Conservation (phyloP, 169 alveolate genomes). For the Plasmodium knowlesi region DNA sequence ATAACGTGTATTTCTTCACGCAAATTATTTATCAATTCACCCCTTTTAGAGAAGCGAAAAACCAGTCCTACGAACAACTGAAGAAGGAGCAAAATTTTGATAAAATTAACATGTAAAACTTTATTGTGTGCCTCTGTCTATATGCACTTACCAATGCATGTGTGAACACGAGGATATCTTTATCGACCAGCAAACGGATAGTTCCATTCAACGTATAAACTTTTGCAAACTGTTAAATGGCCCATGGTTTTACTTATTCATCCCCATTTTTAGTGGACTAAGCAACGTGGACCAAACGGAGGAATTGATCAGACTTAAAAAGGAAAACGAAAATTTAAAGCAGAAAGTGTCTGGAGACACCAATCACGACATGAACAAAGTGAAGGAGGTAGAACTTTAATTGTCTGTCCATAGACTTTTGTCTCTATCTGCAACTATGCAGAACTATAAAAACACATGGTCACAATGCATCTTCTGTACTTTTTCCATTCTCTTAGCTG, state of each 20-base stretch:
- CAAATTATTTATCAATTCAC: background rate
- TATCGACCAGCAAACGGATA: background rate
- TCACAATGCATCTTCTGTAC: background rate
- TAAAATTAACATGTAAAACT: constrained; percentile 59
- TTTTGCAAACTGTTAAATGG: constrained; percentile 12
- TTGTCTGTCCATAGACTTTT: background rate
- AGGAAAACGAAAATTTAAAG: constrained; percentile 68
- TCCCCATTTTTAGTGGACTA: constrained; percentile 19
- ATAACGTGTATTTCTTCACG: background rate
- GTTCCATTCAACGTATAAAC: background rate
- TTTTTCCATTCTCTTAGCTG: constrained; percentile 16
- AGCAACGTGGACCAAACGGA: constrained; percentile 72
- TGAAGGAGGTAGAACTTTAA: constrained; percentile 20
- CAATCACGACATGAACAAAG: constrained; percentile 35
- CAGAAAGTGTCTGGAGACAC: constrained; percentile 10
- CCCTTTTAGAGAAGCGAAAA: constrained; percentile 45
- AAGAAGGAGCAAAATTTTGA: constrained; percentile 55
- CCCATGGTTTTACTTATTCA: background rate
- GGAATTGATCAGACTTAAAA: constrained; percentile 69
- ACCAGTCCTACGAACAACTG: constrained; percentile 28
- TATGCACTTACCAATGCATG: constrained; percentile 1
- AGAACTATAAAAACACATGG: background rate
- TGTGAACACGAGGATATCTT: background rate
- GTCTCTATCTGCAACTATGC: background rate
- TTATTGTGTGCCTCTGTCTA: background rate